These are phyloP conservation scores for Apiotrichum domesticum DNA, from an alignment of 1,284 basidiomycete genomes.

Conservation along the genomic window DNA sequence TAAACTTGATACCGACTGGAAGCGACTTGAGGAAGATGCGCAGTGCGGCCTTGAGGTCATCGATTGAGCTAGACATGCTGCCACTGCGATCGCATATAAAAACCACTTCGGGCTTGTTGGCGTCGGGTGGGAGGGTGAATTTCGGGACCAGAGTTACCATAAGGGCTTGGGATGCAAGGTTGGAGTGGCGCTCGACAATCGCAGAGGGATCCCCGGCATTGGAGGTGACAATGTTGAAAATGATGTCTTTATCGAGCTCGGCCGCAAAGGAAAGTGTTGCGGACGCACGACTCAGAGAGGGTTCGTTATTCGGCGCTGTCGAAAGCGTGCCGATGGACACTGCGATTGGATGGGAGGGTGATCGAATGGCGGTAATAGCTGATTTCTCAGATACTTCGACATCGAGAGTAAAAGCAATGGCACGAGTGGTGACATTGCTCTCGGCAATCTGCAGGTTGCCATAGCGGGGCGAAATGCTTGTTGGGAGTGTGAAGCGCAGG, in stretches of 20 bases:
- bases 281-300: slow-evolving; percentile 3
- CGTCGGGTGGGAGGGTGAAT: slow-evolving; percentile 3
- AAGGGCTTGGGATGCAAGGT: slow-evolving; percentile 7
- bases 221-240: slow-evolving; percentile 19
- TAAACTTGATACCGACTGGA: slow-evolving; percentile 23
- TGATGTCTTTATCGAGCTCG: slow-evolving; percentile 19
- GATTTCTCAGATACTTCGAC: slow-evolving; percentile 10
- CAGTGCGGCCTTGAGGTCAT: slow-evolving; percentile 12
- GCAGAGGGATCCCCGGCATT: slow-evolving; percentile 20
- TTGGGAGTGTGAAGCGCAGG: slow-evolving; percentile 21
- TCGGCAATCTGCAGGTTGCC: slow-evolving; percentile 1
- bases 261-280: slow-evolving; percentile 1
- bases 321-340: slow-evolving; percentile 10
- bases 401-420: slow-evolving; percentile 7
- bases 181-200: slow-evolving; percentile 17
- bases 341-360: slow-evolving; percentile 16
- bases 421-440: neutral
- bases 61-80: slow-evolving; percentile 21
- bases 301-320: slow-evolving; percentile 5
- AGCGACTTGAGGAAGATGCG: slow-evolving; percentile 20
- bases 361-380: slow-evolving; percentile 14
- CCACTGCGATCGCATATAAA: slow-evolving; percentile 32
- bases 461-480: slow-evolving; percentile 17
- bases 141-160: slow-evolving; percentile 14
- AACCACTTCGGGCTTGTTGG: slow-evolving; percentile 19